These are phyloP conservation scores for Bondarzewia mesenterica DNA, from an alignment of 1,284 basidiomycete genomes.

Conservation along the genomic window DNA sequence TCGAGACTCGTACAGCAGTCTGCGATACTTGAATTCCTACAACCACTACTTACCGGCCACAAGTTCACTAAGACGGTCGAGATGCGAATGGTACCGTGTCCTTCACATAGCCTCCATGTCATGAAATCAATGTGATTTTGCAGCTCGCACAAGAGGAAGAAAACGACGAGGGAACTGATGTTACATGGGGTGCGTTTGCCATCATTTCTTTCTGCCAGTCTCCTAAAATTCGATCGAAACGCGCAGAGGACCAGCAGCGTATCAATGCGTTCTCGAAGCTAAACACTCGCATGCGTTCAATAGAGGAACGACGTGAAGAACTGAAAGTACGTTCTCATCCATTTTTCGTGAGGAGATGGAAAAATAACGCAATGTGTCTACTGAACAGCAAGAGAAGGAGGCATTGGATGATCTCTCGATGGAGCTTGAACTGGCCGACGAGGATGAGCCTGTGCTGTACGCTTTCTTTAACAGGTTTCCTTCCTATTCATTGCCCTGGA, in stretches of 20 bases:
- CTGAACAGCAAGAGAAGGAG: conserved; percentile 79
- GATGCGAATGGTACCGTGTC: neutral
- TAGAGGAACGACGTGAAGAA: conserved; percentile 66
- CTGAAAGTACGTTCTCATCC: conserved; percentile 49
- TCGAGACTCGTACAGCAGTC: too few species aligned
- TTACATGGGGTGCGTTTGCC: conserved; percentile 75
- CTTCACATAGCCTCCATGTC: neutral
- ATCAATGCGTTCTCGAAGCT: conserved; percentile 94
- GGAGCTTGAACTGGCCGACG: conserved; percentile 87
- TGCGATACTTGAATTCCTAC: too few species aligned
- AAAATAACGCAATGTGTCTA: neutral
- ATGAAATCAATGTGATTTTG: neutral
- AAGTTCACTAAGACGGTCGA: too few species aligned
- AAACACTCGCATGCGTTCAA: conserved; percentile 68
- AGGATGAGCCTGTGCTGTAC: conserved; percentile 72
- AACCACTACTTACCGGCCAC: too few species aligned
- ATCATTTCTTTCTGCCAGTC: neutral
- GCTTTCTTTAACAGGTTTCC: conserved; percentile 24
- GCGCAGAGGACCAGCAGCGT: conserved; percentile 81
- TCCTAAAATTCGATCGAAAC: neutral
- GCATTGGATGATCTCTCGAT: conserved; percentile 83
- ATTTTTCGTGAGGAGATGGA: neutral
- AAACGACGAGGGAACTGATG: conserved; percentile 75
- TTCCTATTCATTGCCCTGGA: neutral
- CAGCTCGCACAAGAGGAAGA: conserved; percentile 76